Base-by-base conservation (phyloP, 1,284 basidiomycete species). In the Lignosus rhinocerotis region DNA sequence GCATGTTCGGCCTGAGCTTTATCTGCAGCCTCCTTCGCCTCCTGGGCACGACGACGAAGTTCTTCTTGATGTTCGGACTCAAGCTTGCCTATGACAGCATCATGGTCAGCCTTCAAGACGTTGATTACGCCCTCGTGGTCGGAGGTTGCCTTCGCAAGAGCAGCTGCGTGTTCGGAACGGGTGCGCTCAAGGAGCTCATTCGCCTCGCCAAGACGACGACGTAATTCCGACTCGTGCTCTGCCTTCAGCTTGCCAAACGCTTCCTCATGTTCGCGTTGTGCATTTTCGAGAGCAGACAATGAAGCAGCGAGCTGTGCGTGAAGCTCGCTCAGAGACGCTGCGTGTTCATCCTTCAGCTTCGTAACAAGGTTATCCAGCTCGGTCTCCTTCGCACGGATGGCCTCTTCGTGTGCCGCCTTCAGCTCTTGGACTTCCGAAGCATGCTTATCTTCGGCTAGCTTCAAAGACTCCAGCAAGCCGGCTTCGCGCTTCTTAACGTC, bases 51-150 rank as follows among this genome's bases (percentile, higher is more conserved):
- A 30, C 66, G 68, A 21, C 62, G 61, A 3, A 77, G 65, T 50
- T 70, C 71, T 36, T 72, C 70, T 39, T 72, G 72, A 50, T 77
- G 75, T 32, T 75, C 69, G 19, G 70, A 61, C 68, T 91, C 87
- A 6, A 87, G 88, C 48, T 78, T 80, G 59, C 84, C 82, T 6
- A 90, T 77, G 30, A 77, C 74, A 11, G 78, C 73, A 6, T 82
- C 78, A 17, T 81, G 71, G 53, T 82, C 78, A 17, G 85, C 83
- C 49, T 88, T 86, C 70, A 83, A 85, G 68, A 79, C 77, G 68
- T 84, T 85, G 59, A 88, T 68, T 1, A 71, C 67, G 41, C 80
- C 79, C 16, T 79, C 76, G 66, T 91, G 86, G 51, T 86, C 86
- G 2, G 77, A 74, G 14, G 72, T 69, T 16, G 80, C 65, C 69